Conservation (phyloP, 805 yeast genomes). For the Kuraishia cidri region DNA sequence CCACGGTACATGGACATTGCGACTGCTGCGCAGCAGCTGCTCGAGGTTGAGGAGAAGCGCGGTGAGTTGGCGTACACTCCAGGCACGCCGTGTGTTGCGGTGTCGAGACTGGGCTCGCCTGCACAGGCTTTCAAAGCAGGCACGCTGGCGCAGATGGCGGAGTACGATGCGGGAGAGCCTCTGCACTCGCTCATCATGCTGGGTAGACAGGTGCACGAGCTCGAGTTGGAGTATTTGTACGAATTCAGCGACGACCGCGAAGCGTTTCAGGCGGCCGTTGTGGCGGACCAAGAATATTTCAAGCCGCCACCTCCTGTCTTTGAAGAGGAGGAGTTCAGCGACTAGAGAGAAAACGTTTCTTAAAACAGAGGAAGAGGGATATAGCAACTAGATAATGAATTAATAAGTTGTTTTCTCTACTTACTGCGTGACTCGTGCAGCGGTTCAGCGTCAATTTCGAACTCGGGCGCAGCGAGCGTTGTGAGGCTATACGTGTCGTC, state of each 20-base stretch:
- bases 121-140: conserved; percentile 78
- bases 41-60: conserved; percentile 80
- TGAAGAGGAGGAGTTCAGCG: conserved; percentile 22
- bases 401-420: background rate
- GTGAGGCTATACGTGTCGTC: too few species aligned
- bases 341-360: too few species aligned
- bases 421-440: background rate
- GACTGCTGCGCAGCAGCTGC: conserved; percentile 79
- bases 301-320: conserved; percentile 67
- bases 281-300: conserved; percentile 58
- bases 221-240: conserved; percentile 78
- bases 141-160: conserved; percentile 65
- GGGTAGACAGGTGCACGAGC: conserved; percentile 91
- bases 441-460: too few species aligned
- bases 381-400: too few species aligned
- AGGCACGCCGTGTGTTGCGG: conserved; percentile 88
- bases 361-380: too few species aligned
- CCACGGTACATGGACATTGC: conserved; percentile 93
- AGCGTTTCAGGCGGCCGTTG: conserved; percentile 36
- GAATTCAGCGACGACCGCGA: conserved; percentile 63
- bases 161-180: conserved; percentile 90
- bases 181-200: conserved; percentile 84
- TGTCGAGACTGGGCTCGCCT: conserved; percentile 87
- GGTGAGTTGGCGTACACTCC: conserved; percentile 73
- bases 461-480: too few species aligned